Conservation (phyloP, 2,329 filamentous ascomycete genomes). For the Penicillium sp. region DNA sequence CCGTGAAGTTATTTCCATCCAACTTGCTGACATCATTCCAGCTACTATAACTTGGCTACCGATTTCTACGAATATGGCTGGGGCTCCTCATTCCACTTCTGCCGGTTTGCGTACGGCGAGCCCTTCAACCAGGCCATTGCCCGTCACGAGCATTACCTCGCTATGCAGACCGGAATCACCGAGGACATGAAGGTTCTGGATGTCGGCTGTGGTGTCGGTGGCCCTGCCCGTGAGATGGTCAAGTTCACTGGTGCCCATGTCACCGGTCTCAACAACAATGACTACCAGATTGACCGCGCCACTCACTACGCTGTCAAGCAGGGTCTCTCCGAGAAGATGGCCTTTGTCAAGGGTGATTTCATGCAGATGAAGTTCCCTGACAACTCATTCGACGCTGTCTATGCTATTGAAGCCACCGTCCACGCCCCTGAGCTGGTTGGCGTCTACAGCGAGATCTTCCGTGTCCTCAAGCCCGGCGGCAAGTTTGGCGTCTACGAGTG, state of each 20-base stretch:
- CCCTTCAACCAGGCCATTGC: slow-evolving; percentile 86
- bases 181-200: slow-evolving; percentile 87
- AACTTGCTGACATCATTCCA: slow-evolving; percentile 30
- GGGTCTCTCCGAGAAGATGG: slow-evolving; percentile 69
- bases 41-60: slow-evolving; percentile 96
- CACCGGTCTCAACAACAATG: slow-evolving; percentile 95
- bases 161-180: slow-evolving; percentile 77
- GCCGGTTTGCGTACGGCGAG: slow-evolving; percentile 82
- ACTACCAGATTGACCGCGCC: slow-evolving; percentile 97
- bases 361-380: slow-evolving; percentile 98
- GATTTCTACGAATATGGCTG: slow-evolving; percentile 96
- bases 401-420: slow-evolving; percentile 94
- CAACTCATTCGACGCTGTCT: slow-evolving; percentile 88
- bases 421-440: slow-evolving; percentile 87
- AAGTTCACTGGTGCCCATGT: slow-evolving; percentile 90
- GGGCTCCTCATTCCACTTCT: slow-evolving; percentile 96
- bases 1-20: neutral
- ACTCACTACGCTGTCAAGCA: slow-evolving; percentile 77
- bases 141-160: slow-evolving; percentile 96
- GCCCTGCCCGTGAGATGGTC: slow-evolving; percentile 89
- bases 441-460: slow-evolving; percentile 91
- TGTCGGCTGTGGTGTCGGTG: slow-evolving; percentile 94
- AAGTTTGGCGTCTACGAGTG: slow-evolving; percentile 97
- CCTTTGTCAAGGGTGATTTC: slow-evolving; percentile 92
- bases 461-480: slow-evolving; percentile 91